These are phyloP conservation scores for Aspergillus olivimuriae DNA, from an alignment of 495 filamentous ascomycete species.

Conservation along the genomic window DNA sequence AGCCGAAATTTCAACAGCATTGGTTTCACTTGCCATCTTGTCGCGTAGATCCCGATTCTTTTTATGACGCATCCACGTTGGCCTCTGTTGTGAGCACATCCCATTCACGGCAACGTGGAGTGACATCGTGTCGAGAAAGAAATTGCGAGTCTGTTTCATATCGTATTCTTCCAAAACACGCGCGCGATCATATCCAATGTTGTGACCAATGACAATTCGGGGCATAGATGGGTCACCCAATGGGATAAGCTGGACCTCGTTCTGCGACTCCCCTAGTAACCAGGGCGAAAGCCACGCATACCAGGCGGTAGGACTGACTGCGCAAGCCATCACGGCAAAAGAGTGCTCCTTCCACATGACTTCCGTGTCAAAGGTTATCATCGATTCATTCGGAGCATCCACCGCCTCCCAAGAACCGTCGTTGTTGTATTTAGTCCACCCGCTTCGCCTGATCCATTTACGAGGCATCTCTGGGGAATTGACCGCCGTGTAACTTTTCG, in stretches of 20 bases:
- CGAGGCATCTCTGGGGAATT: slow-evolving; percentile 68
- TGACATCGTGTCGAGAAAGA: slow-evolving; percentile 96
- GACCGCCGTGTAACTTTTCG: slow-evolving; percentile 62
- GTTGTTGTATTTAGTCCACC: slow-evolving; percentile 86
- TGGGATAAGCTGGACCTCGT: slow-evolving; percentile 74
- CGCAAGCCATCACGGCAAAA: slow-evolving; percentile 95
- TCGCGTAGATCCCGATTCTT: slow-evolving; percentile 83
- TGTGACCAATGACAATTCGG: slow-evolving; percentile 85
- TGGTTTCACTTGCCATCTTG: slow-evolving; percentile 64
- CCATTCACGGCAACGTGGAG: slow-evolving; percentile 96
- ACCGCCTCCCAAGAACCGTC: slow-evolving; percentile 68
- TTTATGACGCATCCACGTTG: slow-evolving; percentile 92
- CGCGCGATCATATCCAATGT: slow-evolving; percentile 92
- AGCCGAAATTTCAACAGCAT: slow-evolving; percentile 61
- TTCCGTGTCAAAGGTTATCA: slow-evolving; percentile 92
- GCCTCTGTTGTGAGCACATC: slow-evolving; percentile 95
- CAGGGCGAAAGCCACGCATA: slow-evolving; percentile 97
- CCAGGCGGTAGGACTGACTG: slow-evolving; percentile 80
- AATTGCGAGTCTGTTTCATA: slow-evolving; percentile 71
- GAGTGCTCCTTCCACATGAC: slow-evolving; percentile 90
- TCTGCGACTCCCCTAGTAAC: slow-evolving; percentile 78
- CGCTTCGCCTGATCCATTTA: slow-evolving; percentile 72
- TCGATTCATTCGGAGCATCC: slow-evolving; percentile 67
- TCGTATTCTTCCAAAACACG: slow-evolving; percentile 86
- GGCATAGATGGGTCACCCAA: slow-evolving; percentile 65